A percentile compares a stretch with the other conserved stretches of the same genome.
Conservation (phyloP, 78 protist species). For the Protostelium mycophagum region DNA sequence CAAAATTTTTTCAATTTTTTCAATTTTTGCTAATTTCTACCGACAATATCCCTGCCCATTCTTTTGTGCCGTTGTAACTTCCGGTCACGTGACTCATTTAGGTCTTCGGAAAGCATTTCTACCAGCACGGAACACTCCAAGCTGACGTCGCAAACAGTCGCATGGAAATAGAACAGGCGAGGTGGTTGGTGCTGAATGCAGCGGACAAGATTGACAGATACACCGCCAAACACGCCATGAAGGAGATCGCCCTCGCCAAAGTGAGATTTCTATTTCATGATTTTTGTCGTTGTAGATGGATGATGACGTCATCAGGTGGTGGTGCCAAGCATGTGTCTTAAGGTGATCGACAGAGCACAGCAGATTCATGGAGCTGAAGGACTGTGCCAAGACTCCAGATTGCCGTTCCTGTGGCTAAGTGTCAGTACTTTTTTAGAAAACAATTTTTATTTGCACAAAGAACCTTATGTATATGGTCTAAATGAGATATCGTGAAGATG, state of each 20-base stretch:
- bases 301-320: slow-evolving; percentile 9
- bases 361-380: slow-evolving; percentile 38
- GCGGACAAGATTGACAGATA: slow-evolving; percentile 49
- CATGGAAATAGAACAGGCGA: slow-evolving; percentile 68
- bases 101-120: slow-evolving; percentile 31
- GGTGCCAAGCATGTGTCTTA: slow-evolving; percentile 41
- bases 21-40: too few relatives aligned
- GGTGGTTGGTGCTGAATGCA: slow-evolving; percentile 57
- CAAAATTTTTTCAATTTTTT: too few relatives aligned
- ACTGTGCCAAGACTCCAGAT: not conserved
- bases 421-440: too few relatives aligned
- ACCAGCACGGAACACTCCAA: slow-evolving; percentile 17
- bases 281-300: not conserved
- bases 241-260: slow-evolving; percentile 65
- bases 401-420: not conserved
- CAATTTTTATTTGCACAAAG: too few relatives aligned
- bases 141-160: slow-evolving; percentile 61
- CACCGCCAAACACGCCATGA: slow-evolving; percentile 59
- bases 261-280: slow-evolving; percentile 2
- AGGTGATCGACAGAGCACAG: slow-evolving; percentile 74
- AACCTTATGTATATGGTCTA: too few relatives aligned
- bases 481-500: too few relatives aligned
- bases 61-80: slow-evolving; percentile 45
- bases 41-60: too few relatives aligned
- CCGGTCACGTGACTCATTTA: slow-evolving; percentile 22